phyloP scores from a whole-genome alignment of 164 flowering plant species.

The Platanus orientalis region DNA sequence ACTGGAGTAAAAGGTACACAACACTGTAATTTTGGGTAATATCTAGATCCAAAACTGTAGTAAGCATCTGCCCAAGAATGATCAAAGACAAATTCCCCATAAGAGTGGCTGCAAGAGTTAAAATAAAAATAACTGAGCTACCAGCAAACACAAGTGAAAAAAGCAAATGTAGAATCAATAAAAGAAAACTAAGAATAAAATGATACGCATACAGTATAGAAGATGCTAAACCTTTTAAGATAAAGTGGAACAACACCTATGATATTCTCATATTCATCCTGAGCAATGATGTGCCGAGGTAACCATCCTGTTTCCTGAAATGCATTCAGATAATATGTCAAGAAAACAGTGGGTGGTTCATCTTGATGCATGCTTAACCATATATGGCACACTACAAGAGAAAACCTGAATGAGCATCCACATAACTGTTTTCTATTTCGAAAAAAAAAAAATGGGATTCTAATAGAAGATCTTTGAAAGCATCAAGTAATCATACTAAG shows the following conservation, averaged over 20 bases:
- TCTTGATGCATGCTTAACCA: neutral
- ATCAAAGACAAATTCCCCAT: slow-evolving; percentile 96
- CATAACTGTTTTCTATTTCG: too few species aligned
- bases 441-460: neutral
- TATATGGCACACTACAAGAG: neutral
- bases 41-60: slow-evolving; percentile 66
- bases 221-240: slow-evolving; percentile 75
- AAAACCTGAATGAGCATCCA: too few species aligned
- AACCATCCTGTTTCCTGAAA: slow-evolving; percentile 93
- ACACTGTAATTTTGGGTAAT: slow-evolving; percentile 87
- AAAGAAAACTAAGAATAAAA: neutral
- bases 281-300: slow-evolving; percentile 77
- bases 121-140: slow-evolving; percentile 18
- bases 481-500: too few species aligned
- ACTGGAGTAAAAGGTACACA: slow-evolving; percentile 98
- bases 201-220: slow-evolving; percentile 8
- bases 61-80: slow-evolving; percentile 97
- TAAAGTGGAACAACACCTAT: slow-evolving; percentile 92
- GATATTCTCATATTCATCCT: slow-evolving; percentile 58
- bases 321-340: slow-evolving; percentile 12
- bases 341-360: neutral
- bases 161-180: neutral
- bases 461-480: too few species aligned
- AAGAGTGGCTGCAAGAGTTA: slow-evolving; percentile 73
- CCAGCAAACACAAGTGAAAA: slow-evolving; percentile 1